Evolutionary conservation across 2,329 filamentous ascomycete genomes (phyloP), one percentile per base, ranked within the genome.

Genomic region (Pseudocercospora musae): DNA sequence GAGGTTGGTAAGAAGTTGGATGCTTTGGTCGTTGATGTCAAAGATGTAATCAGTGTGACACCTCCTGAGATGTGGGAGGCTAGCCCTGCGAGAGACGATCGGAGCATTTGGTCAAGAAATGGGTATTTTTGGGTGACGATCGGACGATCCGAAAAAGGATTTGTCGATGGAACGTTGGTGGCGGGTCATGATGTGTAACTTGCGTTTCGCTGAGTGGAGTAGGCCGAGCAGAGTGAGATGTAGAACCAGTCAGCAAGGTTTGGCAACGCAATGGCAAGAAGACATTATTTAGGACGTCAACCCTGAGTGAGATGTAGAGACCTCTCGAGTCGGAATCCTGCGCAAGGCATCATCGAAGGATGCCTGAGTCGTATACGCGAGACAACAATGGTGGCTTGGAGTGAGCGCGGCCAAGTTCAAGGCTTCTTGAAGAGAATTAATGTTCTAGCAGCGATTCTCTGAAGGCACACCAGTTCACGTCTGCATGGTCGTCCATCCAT

Each of bases 1-100:
- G 77, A 75, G 11, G 74, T 79, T 0, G 86, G 85, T 0, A 88
- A 87, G 77, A 80, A 86, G 67, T 88, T 89, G 68, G 86, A 89
- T 74, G 86, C 84, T 8, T 0, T 67, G 13, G 10, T 67, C 9
- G 58, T 67, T 5, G 63, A 67, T 59, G 63, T 60, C 4, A 54
- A 62, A 50, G 60, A 60, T 11, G 62, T 67, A 18, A 56, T 65
- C 33, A 65, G 65, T 56, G 63, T 59, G 23, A 58, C 62, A 29
- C n/a, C n/a, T n/a, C 8, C 21, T 4, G 50, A n/a, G 2, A 23
- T 63, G 18, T 67, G 65, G 65, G 33, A 65, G 1, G 48, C 27
- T 13, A 42, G 55, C 15, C 59, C 29, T 10, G 13, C 2, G 33
- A 44, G 58, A 31, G 60, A 59, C n/a, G n/a, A n/a, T n/a, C n/a